Evolutionary conservation across 768 basidiomycete genomes (phyloP).

Genomic region (Lactifluus echinatus): DNA sequence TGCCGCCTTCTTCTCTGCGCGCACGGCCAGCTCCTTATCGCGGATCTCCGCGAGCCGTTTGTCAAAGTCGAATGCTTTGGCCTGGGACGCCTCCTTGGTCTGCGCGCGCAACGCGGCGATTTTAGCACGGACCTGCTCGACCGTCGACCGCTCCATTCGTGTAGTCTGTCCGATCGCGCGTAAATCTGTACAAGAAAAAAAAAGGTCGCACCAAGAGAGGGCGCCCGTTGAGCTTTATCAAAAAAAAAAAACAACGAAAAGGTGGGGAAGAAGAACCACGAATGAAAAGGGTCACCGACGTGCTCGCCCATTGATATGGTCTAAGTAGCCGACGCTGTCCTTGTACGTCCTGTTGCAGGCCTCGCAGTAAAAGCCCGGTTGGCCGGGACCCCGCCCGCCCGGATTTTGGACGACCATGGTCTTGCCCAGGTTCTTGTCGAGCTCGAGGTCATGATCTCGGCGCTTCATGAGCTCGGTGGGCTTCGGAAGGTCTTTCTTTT

Average conservation of each 20-base stretch:
- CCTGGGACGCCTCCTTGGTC: slow-evolving; percentile 71
- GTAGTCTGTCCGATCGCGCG: slow-evolving; percentile 95
- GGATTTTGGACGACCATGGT: slow-evolving; percentile 89
- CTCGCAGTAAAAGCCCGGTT: slow-evolving; percentile 93
- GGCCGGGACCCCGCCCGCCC: slow-evolving; percentile 75
- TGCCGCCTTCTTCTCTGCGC: slow-evolving; percentile 68
- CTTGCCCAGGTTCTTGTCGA: slow-evolving; percentile 93
- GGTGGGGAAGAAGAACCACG: neutral
- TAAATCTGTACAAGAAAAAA: slow-evolving; percentile 54
- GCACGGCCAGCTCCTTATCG: slow-evolving; percentile 55
- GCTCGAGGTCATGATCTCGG: slow-evolving; percentile 73
- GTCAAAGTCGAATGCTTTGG: slow-evolving; percentile 94
- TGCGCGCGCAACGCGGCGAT: slow-evolving; percentile 84
- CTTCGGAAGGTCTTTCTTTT: slow-evolving; percentile 76
- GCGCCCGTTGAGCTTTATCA: too few relatives aligned
- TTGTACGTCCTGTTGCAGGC: slow-evolving; percentile 87
- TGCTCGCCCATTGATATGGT: slow-evolving; percentile 89
- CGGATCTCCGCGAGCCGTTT: slow-evolving; percentile 77
- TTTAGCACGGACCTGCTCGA: slow-evolving; percentile 85
- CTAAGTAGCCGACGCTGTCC: slow-evolving; percentile 88
- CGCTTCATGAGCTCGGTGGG: slow-evolving; percentile 91
- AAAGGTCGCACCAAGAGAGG: neutral
- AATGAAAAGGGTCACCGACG: slow-evolving; percentile 47
- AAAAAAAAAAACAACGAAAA: too few relatives aligned
- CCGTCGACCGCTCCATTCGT: slow-evolving; percentile 78